These are phyloP conservation scores for Gonapodya prolifera DNA, from an alignment of 192 early-diverging fungal species.

Conservation along the genomic window DNA sequence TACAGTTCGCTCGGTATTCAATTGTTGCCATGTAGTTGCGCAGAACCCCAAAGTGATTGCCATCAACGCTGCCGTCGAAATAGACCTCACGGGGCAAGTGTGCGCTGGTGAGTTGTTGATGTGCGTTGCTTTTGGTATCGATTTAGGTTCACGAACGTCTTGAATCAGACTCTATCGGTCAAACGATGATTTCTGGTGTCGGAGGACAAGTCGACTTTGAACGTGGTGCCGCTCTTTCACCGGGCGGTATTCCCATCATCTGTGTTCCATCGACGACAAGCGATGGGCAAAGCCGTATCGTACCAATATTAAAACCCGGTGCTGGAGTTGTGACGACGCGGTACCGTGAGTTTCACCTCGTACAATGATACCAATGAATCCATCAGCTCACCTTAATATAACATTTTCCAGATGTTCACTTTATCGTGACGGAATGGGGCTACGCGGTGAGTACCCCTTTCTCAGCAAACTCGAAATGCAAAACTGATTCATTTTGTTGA, in stretches of 20 bases:
- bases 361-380: background rate
- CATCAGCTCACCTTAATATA: no score
- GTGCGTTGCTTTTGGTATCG: background rate
- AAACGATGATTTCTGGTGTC: slow-evolving; percentile 28
- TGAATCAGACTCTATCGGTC: slow-evolving; percentile 24
- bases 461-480: no score
- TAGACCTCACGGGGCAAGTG: slow-evolving; percentile 38
- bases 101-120: slow-evolving; percentile 13
- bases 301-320: slow-evolving; percentile 19
- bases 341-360: slow-evolving; percentile 12
- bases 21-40: slow-evolving; percentile 14
- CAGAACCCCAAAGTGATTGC: slow-evolving; percentile 30
- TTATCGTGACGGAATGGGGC: slow-evolving; percentile 33
- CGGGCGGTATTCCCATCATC: slow-evolving; percentile 34
- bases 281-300: slow-evolving; percentile 23
- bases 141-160: background rate
- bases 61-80: slow-evolving; percentile 35
- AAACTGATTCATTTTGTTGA: background rate
- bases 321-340: slow-evolving; percentile 33
- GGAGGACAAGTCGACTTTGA: slow-evolving; percentile 41
- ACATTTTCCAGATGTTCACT: slow-evolving; percentile 26
- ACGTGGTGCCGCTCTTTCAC: slow-evolving; percentile 29
- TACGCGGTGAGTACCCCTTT: slow-evolving; percentile 6
- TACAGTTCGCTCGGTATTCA: no score
- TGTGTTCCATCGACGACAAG: slow-evolving; percentile 25